Evolutionary conservation across 2,329 filamentous ascomycete genomes (phyloP).

Genomic region (Aspergillus sp.): DNA sequence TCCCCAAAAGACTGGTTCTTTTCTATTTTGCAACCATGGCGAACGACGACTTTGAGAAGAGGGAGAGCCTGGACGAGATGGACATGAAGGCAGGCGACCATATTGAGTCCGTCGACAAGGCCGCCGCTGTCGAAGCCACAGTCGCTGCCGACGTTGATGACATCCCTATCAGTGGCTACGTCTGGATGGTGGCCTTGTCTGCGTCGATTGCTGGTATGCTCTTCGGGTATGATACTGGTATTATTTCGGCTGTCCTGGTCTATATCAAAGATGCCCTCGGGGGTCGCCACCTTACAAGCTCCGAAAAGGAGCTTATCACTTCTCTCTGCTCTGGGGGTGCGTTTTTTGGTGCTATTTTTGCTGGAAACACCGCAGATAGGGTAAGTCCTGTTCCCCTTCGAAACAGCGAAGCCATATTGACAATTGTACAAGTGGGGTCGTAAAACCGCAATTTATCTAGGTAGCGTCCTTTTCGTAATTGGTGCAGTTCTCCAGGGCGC

Average conservation of each 20-base stretch:
- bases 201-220: constrained; percentile 33
- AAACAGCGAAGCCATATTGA: not conserved
- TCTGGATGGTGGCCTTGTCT: constrained; percentile 40
- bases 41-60: constrained; percentile 1
- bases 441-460: constrained; percentile 43
- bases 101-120: constrained; percentile 10
- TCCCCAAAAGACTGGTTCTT: not conserved
- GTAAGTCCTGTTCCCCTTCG: constrained; percentile 24
- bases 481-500: constrained; percentile 40
- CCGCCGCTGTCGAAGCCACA: constrained; percentile 5
- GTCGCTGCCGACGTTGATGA: constrained; percentile 30
- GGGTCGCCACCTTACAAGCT: constrained; percentile 37
- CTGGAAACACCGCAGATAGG: constrained; percentile 38
- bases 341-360: constrained; percentile 45
- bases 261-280: constrained; percentile 37
- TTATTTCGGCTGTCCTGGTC: constrained; percentile 48
- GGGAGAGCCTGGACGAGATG: constrained; percentile 3
- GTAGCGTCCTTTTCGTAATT: constrained; percentile 41
- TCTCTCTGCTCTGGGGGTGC: constrained; percentile 53
- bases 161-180: constrained; percentile 39
- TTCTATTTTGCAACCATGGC: not conserved
- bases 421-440: constrained; percentile 32
- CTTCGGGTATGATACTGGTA: constrained; percentile 49
- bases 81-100: constrained; percentile 7
- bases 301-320: constrained; percentile 54